A percentile compares a stretch with the other conserved stretches of the same genome.
These are phyloP conservation scores for Fusarium liriodendri DNA, from an alignment of 2,329 filamentous ascomycete genomes.

Conservation along the genomic window DNA sequence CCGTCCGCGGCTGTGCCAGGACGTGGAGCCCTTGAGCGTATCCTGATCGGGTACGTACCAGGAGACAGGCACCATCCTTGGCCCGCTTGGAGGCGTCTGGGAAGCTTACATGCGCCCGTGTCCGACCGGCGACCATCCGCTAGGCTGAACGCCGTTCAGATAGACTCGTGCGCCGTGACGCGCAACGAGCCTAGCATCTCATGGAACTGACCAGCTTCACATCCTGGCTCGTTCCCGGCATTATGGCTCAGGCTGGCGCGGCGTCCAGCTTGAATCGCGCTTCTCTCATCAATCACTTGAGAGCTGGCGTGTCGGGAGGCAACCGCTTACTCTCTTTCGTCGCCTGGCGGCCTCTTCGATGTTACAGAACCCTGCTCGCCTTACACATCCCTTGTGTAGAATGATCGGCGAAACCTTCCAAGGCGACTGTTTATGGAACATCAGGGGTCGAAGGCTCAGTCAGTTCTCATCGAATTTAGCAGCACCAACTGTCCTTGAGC, in stretches of 20 bases:
- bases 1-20: constrained; percentile 46
- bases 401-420: constrained; percentile 6
- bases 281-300: constrained; percentile 12
- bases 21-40: constrained; percentile 12
- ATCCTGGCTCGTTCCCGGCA: constrained; percentile 29
- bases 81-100: constrained; percentile 19
- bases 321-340: constrained; percentile 14
- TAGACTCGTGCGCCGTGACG: constrained; percentile 16
- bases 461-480: constrained; percentile 1
- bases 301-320: constrained; percentile 1
- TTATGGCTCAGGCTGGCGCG: constrained; percentile 33
- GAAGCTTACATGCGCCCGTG: constrained; percentile 26
- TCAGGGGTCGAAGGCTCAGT: constrained; percentile 6
- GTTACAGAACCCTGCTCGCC: constrained; percentile 9
- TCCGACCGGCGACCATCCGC: constrained; percentile 22
- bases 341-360: constrained; percentile 31
- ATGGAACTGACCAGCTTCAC: constrained; percentile 15
- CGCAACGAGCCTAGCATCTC: constrained; percentile 15
- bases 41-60: constrained; percentile 4
- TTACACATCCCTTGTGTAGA: background rate
- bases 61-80: constrained; percentile 8
- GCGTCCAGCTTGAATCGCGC: constrained; percentile 25
- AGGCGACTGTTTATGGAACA: background rate
- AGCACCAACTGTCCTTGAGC: constrained; percentile 4
- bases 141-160: constrained; percentile 11